These are phyloP conservation scores for Golubevia pallescens DNA, from an alignment of 1,284 basidiomycete species.

Conservation along the genomic window DNA sequence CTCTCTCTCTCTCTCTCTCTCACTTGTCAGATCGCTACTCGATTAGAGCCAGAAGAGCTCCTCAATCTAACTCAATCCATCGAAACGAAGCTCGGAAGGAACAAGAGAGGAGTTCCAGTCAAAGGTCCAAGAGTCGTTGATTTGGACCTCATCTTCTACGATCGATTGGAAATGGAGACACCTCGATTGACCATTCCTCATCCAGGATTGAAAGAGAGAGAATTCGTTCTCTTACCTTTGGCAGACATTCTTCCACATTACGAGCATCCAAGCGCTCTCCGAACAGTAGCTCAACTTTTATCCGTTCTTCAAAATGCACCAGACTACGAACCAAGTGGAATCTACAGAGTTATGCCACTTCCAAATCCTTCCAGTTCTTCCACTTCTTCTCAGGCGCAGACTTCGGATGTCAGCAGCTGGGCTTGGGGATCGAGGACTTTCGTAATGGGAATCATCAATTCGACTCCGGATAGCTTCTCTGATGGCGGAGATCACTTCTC, in stretches of 20 bases:
- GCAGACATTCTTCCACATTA: slow-evolving; percentile 49
- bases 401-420: slow-evolving; percentile 15
- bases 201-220: slow-evolving; percentile 54
- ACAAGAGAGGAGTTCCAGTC: slow-evolving; percentile 45
- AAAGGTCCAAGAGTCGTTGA: slow-evolving; percentile 60
- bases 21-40: slow-evolving; percentile 38
- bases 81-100: slow-evolving; percentile 45
- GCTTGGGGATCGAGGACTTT: slow-evolving; percentile 68
- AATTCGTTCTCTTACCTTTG: slow-evolving; percentile 58
- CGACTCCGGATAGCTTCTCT: slow-evolving; percentile 96
- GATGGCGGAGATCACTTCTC: slow-evolving; percentile 76
- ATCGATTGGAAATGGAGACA: slow-evolving; percentile 35
- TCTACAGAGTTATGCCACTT: slow-evolving; percentile 36
- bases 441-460: slow-evolving; percentile 93
- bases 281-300: slow-evolving; percentile 46
- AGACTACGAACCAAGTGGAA: slow-evolving; percentile 28
- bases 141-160: slow-evolving; percentile 61
- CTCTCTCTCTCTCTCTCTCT: too few relatives aligned
- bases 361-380: slow-evolving; percentile 15
- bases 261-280: slow-evolving; percentile 42
- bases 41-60: slow-evolving; percentile 41
- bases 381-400: slow-evolving; percentile 9
- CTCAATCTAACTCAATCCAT: slow-evolving; percentile 51
- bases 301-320: slow-evolving; percentile 36
- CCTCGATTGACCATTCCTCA: slow-evolving; percentile 48